phyloP scores from a whole-genome alignment of 331 rosid genomes.

The Malus hybrid region DNA sequence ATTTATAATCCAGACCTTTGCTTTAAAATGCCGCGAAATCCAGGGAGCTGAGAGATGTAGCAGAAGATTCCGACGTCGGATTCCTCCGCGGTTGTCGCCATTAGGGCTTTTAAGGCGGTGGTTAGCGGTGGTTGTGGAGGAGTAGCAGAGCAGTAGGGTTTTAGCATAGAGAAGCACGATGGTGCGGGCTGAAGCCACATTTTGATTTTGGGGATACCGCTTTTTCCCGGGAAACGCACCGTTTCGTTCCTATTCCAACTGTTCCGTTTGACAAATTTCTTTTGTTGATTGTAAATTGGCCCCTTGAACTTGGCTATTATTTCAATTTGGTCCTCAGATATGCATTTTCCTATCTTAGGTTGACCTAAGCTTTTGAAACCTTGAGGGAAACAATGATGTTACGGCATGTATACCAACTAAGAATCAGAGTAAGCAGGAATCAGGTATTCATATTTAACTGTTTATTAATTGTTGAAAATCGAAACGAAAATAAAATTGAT shows the following conservation, averaged over 20 bases:
- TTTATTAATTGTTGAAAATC: no score
- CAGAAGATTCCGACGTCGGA: slow-evolving; percentile 73
- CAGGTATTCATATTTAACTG: no score
- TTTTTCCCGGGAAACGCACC: slow-evolving; percentile 5
- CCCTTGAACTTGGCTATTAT: no score
- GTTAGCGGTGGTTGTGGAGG: neutral
- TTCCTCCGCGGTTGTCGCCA: slow-evolving; percentile 47
- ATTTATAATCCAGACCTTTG: slow-evolving; percentile 46
- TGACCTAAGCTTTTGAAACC: neutral
- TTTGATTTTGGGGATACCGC: neutral
- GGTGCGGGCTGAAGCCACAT: slow-evolving; percentile 3
- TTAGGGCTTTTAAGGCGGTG: neutral
- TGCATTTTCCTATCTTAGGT: no score
- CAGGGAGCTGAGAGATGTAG: slow-evolving; percentile 77
- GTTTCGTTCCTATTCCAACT: neutral
- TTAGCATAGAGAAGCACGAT: slow-evolving; percentile 8
- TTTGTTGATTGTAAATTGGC: no score
- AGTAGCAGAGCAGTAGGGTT: slow-evolving; percentile 37
- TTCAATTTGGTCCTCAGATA: no score
- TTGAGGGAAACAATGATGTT: neutral
- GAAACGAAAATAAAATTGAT: no score
- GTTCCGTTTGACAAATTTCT: no score
- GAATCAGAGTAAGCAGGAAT: no score
- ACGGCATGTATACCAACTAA: no score
- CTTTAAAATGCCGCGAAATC: slow-evolving; percentile 84